Conservation (phyloP, 306 rosid genomes). For the Albizia julibrissin region DNA sequence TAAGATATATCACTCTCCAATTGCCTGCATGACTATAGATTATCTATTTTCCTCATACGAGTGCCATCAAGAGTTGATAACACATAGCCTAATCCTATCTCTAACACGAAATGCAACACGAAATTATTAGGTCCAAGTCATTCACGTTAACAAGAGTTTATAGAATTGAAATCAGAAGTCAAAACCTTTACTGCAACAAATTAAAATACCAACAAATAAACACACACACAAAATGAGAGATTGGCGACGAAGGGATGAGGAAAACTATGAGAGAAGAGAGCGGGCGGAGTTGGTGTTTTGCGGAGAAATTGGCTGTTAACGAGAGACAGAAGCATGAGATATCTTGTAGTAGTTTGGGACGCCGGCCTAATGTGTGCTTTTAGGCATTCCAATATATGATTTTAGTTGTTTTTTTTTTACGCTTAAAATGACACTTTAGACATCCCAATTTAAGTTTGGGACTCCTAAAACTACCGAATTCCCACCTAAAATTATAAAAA, state of each 20-base stretch:
- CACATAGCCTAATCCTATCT: background rate
- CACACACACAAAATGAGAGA: slow-evolving; percentile 34
- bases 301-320: slow-evolving; percentile 32
- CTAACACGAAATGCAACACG: background rate
- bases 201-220: background rate
- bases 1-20: background rate
- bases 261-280: slow-evolving; percentile 36
- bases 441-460: too few species aligned
- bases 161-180: background rate
- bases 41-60: too few species aligned
- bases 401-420: too few species aligned
- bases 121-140: slow-evolving; percentile 1
- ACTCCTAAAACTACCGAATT: too few species aligned
- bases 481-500: too few species aligned
- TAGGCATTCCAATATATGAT: too few species aligned
- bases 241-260: slow-evolving; percentile 12
- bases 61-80: background rate
- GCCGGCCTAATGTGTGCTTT: too few species aligned
- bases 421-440: too few species aligned
- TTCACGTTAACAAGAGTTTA: background rate
- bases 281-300: slow-evolving; percentile 33
- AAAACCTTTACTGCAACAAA: background rate
- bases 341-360: too few species aligned
- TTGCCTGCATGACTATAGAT: too few species aligned
- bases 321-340: slow-evolving; percentile 40